phyloP scores from a whole-genome alignment of 176 grass and related monocot species.

The Guadua angustifolia region DNA sequence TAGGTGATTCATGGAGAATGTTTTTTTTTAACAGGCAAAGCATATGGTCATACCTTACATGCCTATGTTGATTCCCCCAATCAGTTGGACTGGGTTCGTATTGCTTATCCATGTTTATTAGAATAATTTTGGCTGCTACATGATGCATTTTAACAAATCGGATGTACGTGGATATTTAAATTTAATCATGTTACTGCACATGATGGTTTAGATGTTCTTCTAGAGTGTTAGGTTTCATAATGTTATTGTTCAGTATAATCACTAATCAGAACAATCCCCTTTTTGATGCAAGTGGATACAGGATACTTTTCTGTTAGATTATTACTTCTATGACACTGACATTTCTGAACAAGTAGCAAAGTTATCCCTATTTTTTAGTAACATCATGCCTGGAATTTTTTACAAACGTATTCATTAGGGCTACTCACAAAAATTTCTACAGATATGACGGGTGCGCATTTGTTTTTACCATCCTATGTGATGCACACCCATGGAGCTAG shows the following conservation, averaged over 20 bases:
- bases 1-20: slow-evolving; percentile 36
- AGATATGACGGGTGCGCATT: slow-evolving; percentile 92
- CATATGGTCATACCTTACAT: slow-evolving; percentile 96
- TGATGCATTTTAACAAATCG: slow-evolving; percentile 9
- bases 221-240: slow-evolving; percentile 1
- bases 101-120: slow-evolving; percentile 24
- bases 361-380: slow-evolving; percentile 7
- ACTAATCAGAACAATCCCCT: neutral
- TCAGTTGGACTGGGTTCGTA: slow-evolving; percentile 82
- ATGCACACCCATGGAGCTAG: slow-evolving; percentile 91
- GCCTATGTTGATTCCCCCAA: slow-evolving; percentile 95
- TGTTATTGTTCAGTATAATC: slow-evolving; percentile 13
- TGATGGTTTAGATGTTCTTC: neutral
- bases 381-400: slow-evolving; percentile 1
- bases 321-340: slow-evolving; percentile 5
- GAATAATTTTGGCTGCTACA: neutral
- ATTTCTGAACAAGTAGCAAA: neutral
- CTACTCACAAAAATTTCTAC: slow-evolving; percentile 38
- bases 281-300: slow-evolving; percentile 16
- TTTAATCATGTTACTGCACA: neutral
- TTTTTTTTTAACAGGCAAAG: slow-evolving; percentile 78
- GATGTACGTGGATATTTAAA: neutral
- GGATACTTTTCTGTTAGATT: neutral
- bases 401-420: slow-evolving; percentile 8
- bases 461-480: slow-evolving; percentile 88